phyloP scores from a whole-genome alignment of 2,329 filamentous ascomycete species.

The Stachybotrys elegans region DNA sequence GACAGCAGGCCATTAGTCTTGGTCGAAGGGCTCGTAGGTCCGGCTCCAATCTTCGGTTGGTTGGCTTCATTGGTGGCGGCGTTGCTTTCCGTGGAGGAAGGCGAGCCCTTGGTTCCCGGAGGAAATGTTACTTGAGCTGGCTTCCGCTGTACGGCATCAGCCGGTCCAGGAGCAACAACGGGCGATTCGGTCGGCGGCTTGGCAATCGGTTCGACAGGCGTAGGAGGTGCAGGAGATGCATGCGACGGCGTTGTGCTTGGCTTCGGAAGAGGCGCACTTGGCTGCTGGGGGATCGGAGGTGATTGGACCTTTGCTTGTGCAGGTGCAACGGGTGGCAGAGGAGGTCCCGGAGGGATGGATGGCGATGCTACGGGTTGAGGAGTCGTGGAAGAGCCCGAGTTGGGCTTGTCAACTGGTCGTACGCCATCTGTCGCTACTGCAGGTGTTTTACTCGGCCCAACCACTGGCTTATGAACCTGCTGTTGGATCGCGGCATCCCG shows the following conservation, averaged over 20 bases:
- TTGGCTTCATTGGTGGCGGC: background rate
- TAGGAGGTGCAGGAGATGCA: background rate
- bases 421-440: slow-evolving; percentile 8
- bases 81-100: slow-evolving; percentile 6
- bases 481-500: slow-evolving; percentile 13
- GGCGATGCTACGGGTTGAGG: slow-evolving; percentile 7
- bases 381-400: slow-evolving; percentile 7
- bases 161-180: too few species aligned
- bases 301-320: background rate
- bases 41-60: background rate
- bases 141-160: slow-evolving; percentile 4
- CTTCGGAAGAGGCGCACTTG: background rate
- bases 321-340: background rate
- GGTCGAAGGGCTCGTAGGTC: background rate
- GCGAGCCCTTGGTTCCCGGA: slow-evolving; percentile 23
- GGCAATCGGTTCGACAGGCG: background rate
- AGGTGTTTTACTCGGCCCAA: slow-evolving; percentile 6
- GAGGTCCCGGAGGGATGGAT: background rate
- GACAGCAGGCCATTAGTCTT: slow-evolving; percentile 12
- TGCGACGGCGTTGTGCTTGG: too few species aligned
- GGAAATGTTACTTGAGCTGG: slow-evolving; percentile 26
- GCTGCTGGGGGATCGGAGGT: background rate
- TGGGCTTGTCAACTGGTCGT: slow-evolving; percentile 2
- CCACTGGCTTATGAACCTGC: slow-evolving; percentile 7
- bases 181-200: too few species aligned